Evolutionary conservation across 2,329 filamentous ascomycete genomes (phyloP), one percentile per base, ranked within the genome.

Genomic region (Xylariaceae sp.): DNA sequence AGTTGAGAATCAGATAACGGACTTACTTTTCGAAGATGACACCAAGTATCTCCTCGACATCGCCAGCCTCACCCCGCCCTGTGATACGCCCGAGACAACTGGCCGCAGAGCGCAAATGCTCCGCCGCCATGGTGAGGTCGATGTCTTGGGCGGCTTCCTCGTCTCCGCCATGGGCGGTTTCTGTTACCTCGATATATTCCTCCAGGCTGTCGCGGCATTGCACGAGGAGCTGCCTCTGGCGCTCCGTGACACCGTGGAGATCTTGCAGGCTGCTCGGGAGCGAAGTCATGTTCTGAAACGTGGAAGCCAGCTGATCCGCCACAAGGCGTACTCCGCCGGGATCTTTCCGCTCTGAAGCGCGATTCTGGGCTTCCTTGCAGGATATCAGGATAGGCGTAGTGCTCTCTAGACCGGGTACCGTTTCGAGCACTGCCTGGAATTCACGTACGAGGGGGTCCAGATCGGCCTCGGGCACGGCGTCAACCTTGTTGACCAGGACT

Each of bases 21-120:
- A 76, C 78, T 71, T 67, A 94, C 86, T 94, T 97, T 62, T 97
- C 90, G 66, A 98, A 98, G 3, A 98, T 89, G 15, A 98, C 89
- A 0, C 92, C 92, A 31, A 98, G 66, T 6, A 98, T 87, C 58
- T 97, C 92, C 60, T 98, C 90, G 12, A 97, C 88, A 62, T 97
- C 90, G 2, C 88, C 86, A 28, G 76, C 77, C 53, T 88, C 86
- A 1, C 88, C 89, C 39, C 78, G 78, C 1, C 92, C 92, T 1
- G 88, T 97, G 53, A 97, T 94, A 41, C 81, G 78, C 2, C 88
- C 84, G n/a, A 96, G 70, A 47, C 79, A 82, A 36, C 82, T 77
- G 1, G 87, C 88, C 9, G 88, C 89, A 50, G 78, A 79, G 30
- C 92, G 81, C 39, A 98, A 70, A 57, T 89, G 80, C 62, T 98